phyloP scores from a whole-genome alignment of 768 basidiomycete species.

The Agaricus subrufescens region DNA sequence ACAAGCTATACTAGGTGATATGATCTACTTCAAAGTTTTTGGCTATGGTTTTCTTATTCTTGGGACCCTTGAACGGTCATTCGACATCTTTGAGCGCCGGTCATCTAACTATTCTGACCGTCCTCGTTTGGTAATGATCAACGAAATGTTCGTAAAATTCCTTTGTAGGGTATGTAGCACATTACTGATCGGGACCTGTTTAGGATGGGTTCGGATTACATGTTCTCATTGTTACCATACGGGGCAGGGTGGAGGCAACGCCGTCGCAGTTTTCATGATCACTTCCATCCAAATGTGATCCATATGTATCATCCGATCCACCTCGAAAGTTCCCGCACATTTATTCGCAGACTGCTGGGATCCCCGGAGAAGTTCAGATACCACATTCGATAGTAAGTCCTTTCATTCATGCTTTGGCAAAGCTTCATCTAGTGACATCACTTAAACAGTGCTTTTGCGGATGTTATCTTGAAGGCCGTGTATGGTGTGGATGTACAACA shows the following conservation, averaged over 20 bases:
- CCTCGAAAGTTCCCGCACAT: background rate
- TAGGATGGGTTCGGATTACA: constrained; percentile 8
- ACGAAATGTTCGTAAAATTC: constrained; percentile 1
- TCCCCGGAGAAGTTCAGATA: background rate
- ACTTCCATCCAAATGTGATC: constrained; percentile 7
- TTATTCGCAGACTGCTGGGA: background rate
- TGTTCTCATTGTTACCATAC: constrained; percentile 2
- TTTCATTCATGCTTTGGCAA: background rate
- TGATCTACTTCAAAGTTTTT: background rate
- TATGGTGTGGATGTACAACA: constrained; percentile 26
- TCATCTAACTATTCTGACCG: constrained; percentile 4
- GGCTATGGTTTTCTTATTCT: constrained; percentile 10
- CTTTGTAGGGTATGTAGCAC: background rate
- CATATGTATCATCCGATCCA: constrained; percentile 1
- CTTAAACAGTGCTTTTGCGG: constrained; percentile 28
- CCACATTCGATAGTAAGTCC: constrained; percentile 28
- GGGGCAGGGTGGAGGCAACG: constrained; percentile 6
- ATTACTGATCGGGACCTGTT: no score
- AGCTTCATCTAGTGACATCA: background rate
- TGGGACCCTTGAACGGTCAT: background rate
- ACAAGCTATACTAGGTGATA: constrained; percentile 7
- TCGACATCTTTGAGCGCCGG: constrained; percentile 3
- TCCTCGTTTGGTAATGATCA: background rate
- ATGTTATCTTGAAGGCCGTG: constrained; percentile 23
- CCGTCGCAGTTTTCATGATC: constrained; percentile 6